Evolutionary conservation across 768 basidiomycete genomes (phyloP), one percentile per base, ranked within the genome.

Genomic region (Melanogaster broomeanus): DNA sequence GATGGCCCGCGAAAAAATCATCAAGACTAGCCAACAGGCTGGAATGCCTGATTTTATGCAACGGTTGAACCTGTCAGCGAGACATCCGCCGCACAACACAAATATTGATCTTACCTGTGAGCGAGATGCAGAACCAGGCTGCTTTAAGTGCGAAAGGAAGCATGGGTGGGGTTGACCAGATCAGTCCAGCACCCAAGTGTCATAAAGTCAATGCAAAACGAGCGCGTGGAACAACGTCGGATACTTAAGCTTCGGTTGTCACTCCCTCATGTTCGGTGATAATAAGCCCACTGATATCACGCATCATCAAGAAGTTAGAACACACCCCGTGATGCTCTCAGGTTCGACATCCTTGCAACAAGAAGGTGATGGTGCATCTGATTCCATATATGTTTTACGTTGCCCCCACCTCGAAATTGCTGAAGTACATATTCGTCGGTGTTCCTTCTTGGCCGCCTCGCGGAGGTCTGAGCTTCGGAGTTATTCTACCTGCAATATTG

Each of bases 101-200:
- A n/a, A 30, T 24, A 22, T 6, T 28, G 34, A 27, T 42, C 60
- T 52, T 61, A 83, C 84, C 83, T 57, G 75, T 69, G 19, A 82
- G 56, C 13, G 83, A 84, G 18, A 87, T 71, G 56, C 72, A 69
- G 56, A 82, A 82, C 83, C 83, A 87, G 42, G 70, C 69, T 39
- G 79, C 68, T 69, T 79, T 85, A 48, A 86, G 72, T 42, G 76
- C 73, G 48, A 77, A 78, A 18, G 80, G 73, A 31, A 85, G 74
- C 84, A 85, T 85, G 33, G 34, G 38, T 6, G 15, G n/a, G n/a
- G 33, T 18, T 9, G 41, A 18, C 37, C 28, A 28, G 35, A 18
- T 35, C 18, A 51, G 42, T 41, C n/a, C 25, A 35, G 35, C 13
- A 27, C 34, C 30, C 25, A 38, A 27, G 40, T 11, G 21, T 40